Conservation (phyloP, 2,329 filamentous ascomycete species). For the Torrubiella hemipterigena region DNA sequence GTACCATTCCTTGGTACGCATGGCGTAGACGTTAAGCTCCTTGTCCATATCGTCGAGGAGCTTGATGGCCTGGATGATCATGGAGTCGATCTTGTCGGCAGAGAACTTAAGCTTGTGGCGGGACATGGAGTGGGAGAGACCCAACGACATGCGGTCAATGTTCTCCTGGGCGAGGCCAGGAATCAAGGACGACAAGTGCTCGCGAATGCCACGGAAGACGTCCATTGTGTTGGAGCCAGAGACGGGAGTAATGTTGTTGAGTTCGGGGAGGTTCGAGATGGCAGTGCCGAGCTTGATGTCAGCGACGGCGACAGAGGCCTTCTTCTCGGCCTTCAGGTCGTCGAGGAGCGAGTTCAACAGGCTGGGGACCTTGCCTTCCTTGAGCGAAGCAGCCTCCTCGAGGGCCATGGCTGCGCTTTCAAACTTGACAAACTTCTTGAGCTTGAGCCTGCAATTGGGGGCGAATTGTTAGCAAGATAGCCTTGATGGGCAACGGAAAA, state of each 20-base stretch:
- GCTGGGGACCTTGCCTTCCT: conserved; percentile 90
- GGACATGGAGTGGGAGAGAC: conserved; percentile 92
- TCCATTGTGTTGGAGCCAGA: conserved; percentile 54
- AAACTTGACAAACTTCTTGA: conserved; percentile 97
- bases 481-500: no score
- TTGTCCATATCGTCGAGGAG: conserved; percentile 95
- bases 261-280: conserved; percentile 81
- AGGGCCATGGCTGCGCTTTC: conserved; percentile 82
- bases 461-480: no score
- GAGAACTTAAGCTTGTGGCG: conserved; percentile 98
- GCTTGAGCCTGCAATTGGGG: conserved; percentile 67
- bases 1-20: conserved; percentile 99
- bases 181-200: conserved; percentile 80
- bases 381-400: conserved; percentile 77
- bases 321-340: conserved; percentile 93
- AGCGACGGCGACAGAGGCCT: conserved; percentile 84
- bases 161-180: conserved; percentile 77
- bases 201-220: conserved; percentile 86
- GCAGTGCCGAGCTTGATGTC: conserved; percentile 86
- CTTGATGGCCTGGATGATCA: conserved; percentile 96
- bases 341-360: conserved; percentile 74
- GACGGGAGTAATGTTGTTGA: conserved; percentile 75
- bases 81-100: conserved; percentile 95
- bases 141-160: conserved; percentile 86
- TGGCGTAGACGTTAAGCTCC: conserved; percentile 96